A percentile compares a stretch with the other conserved stretches of the same genome.
phyloP scores from a whole-genome alignment of 1,139 yeast species.

The Kluyveromyces sp. region DNA sequence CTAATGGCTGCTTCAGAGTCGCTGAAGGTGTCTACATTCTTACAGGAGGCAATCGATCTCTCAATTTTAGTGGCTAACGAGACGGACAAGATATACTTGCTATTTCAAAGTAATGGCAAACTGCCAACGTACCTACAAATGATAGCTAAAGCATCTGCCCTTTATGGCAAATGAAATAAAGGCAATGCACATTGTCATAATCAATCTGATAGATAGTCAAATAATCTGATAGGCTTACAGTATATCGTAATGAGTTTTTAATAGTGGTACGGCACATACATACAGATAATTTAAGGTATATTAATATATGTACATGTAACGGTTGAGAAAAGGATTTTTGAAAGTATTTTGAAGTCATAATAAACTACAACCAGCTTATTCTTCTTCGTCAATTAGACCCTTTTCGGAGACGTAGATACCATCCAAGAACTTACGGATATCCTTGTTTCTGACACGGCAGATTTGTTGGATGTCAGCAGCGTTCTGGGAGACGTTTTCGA shows the following conservation, averaged over 20 bases:
- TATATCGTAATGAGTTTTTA: neutral
- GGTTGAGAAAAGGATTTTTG: neutral
- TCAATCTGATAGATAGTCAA: neutral
- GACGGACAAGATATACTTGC: constrained; percentile 39
- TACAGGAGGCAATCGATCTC: constrained; percentile 51
- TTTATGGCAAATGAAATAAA: constrained; percentile 32
- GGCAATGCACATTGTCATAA: neutral
- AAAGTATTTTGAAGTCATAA: neutral
- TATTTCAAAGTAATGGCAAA: constrained; percentile 57
- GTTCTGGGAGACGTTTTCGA: constrained; percentile 96
- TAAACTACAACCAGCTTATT: constrained; percentile 18
- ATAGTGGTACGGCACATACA: neutral
- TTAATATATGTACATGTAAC: constrained; percentile 2
- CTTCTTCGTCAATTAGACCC: constrained; percentile 62
- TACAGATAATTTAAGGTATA: neutral
- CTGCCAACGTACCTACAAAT: constrained; percentile 53
- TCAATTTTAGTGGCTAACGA: constrained; percentile 50
- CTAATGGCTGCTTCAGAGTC: constrained; percentile 39
- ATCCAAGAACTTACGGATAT: constrained; percentile 99
- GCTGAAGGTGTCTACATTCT: constrained; percentile 32
- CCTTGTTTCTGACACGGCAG: constrained; percentile 99
- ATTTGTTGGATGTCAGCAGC: constrained; percentile 98
- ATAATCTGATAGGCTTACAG: neutral
- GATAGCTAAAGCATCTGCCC: constrained; percentile 51
- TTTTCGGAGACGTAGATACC: constrained; percentile 99